Conservation (phyloP, 768 basidiomycete species). For the Artomyces pyxidatus region DNA sequence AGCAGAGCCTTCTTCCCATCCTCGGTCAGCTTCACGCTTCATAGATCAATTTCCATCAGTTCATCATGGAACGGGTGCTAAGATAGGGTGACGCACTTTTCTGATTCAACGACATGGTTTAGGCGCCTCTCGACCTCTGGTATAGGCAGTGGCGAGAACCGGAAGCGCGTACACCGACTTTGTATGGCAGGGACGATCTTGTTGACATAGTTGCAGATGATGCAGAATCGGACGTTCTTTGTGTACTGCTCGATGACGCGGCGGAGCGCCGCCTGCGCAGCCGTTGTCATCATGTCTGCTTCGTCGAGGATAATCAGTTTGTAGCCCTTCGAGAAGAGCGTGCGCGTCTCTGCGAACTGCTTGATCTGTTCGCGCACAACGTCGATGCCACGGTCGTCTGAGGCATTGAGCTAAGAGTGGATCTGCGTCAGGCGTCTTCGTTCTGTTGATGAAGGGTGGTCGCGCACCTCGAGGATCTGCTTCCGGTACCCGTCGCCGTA, state of each 20-base stretch:
- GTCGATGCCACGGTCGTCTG: slow-evolving; percentile 97
- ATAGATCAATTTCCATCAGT: neutral
- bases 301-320: slow-evolving; percentile 98
- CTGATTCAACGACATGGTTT: slow-evolving; percentile 68
- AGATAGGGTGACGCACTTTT: slow-evolving; percentile 49
- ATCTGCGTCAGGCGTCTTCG: slow-evolving; percentile 4
- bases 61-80: neutral
- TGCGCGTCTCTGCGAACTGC: slow-evolving; percentile 94
- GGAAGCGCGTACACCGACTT: slow-evolving; percentile 94
- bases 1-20: slow-evolving; percentile 87
- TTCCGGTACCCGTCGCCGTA: slow-evolving; percentile 83
- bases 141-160: slow-evolving; percentile 89
- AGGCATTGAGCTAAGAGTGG: slow-evolving; percentile 76
- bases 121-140: slow-evolving; percentile 80
- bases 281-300: slow-evolving; percentile 99
- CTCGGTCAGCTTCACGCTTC: slow-evolving; percentile 75
- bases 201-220: slow-evolving; percentile 99
- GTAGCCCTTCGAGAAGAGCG: slow-evolving; percentile 85
- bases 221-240: slow-evolving; percentile 97
- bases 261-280: slow-evolving; percentile 92
- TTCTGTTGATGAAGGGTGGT: neutral
- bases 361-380: slow-evolving; percentile 99
- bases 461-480: slow-evolving; percentile 83
- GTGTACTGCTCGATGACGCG: slow-evolving; percentile 99
- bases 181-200: slow-evolving; percentile 98